Conservation (phyloP, 805 yeast genomes). For the Barnettozyma siamensis region DNA sequence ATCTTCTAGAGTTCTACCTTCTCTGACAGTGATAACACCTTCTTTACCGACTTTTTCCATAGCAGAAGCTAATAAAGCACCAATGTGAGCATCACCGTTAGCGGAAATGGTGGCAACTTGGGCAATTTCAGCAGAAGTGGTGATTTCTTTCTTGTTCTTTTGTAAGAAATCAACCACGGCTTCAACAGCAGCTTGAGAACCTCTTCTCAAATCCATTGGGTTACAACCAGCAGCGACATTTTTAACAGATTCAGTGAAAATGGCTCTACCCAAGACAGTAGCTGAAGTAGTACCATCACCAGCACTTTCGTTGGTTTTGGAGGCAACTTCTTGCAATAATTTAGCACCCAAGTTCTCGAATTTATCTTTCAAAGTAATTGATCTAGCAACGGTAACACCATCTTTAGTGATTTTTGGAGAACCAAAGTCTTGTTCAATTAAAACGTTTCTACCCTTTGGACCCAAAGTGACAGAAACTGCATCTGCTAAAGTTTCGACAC, state of each 20-base stretch:
- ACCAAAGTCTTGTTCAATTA: conserved; percentile 95
- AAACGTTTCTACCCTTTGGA: conserved; percentile 96
- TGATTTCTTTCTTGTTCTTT: conserved; percentile 88
- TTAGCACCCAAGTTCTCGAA: conserved; percentile 98
- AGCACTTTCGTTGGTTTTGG: conserved; percentile 96
- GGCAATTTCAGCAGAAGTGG: conserved; percentile 93
- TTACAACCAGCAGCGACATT: conserved; percentile 99
- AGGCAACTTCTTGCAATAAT: conserved; percentile 93
- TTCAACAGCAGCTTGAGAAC: conserved; percentile 97
- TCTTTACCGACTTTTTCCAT: conserved; percentile 99
- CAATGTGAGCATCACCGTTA: conserved; percentile 93
- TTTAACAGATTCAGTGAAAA: conserved; percentile 94
- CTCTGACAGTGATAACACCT: conserved; percentile 97
- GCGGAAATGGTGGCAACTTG: conserved; percentile 99
- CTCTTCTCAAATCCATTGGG: conserved; percentile 99
- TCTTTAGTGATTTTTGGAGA: conserved; percentile 98
- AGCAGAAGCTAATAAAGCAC: conserved; percentile 87
- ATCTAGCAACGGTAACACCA: conserved; percentile 96
- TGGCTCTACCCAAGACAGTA: conserved; percentile 93
- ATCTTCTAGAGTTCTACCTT: conserved; percentile 96
- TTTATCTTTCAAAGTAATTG: conserved; percentile 81
- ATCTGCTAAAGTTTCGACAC: conserved; percentile 82
- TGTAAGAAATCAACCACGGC: conserved; percentile 87
- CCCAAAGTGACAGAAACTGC: conserved; percentile 97
- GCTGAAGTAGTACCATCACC: conserved; percentile 99